Percentiles rank a stretch among this genome's conserved stretches.
Evolutionary conservation across 192 early-diverging fungal genomes (phyloP).

Genomic region (Coemansia sp.): DNA sequence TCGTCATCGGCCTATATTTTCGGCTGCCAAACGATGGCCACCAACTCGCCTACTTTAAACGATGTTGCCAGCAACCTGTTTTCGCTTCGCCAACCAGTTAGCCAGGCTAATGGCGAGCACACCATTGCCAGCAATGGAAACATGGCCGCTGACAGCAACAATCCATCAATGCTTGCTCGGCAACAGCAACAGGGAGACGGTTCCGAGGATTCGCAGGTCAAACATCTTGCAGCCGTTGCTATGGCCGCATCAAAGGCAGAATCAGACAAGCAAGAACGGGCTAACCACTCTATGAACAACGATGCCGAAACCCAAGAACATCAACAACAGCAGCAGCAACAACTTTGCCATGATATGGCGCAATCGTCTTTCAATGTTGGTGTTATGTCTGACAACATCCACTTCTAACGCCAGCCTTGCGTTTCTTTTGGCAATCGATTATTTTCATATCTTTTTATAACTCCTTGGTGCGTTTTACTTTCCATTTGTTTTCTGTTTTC

Average conservation of each 20-base stretch:
- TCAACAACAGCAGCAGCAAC: constrained; percentile 8
- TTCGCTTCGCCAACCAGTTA: constrained; percentile 22
- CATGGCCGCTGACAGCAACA: not conserved
- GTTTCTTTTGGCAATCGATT: not conserved
- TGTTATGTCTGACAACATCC: constrained; percentile 31
- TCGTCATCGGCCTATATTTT: constrained; percentile 3
- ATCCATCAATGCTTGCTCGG: not conserved
- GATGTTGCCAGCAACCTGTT: constrained; percentile 49
- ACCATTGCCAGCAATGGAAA: not conserved
- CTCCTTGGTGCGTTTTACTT: not conserved
- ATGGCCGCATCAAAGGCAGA: constrained; percentile 1
- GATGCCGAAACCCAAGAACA: not conserved
- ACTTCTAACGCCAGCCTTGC: constrained; percentile 18
- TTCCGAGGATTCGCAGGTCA: constrained; percentile 1
- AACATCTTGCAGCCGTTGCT: constrained; percentile 16
- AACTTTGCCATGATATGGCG: constrained; percentile 22
- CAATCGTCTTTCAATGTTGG: constrained; percentile 33
- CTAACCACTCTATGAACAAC: not conserved
- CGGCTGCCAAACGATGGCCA: not conserved
- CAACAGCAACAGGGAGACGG: not conserved
- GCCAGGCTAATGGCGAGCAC: not conserved
- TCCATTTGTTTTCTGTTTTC: constrained; percentile 13
- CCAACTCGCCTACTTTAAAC: constrained; percentile 39
- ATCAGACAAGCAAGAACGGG: not conserved
- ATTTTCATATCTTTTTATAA: not conserved